Evolutionary conservation across 495 filamentous ascomycete genomes (phyloP), one percentile per base, ranked within the genome.

Genomic region (Echria macrotheca): DNA sequence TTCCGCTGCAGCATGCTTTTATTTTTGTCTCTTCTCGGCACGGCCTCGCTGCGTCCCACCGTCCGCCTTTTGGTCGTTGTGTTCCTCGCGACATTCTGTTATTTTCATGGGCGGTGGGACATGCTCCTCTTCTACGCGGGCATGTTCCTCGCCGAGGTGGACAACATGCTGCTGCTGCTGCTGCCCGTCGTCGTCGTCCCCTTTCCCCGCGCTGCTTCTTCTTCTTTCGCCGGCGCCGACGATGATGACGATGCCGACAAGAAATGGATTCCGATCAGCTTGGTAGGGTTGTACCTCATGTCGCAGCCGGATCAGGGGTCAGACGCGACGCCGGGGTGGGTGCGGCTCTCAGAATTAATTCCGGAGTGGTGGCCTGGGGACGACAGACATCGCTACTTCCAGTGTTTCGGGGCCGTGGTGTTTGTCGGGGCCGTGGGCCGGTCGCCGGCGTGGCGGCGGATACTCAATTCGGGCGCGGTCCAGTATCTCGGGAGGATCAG

Each of bases 1-100:
- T 84, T 85, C 52, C 70, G 79, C 42, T 75, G 75, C 50, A 83
- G 80, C 7, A 76, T 87, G 52, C 67, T 84, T 38, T 69, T 87
- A 3, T 87, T 87, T 61, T 56, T 84, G 37, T 70, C 72, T 1
- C 69, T 80, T 22, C 51, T 85, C 3, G 83, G 73, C 7, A 65
- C 62, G 3, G 60, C 55, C 12, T 50, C 63, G 36, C 29, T 71
- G 25, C 60, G 54, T 24, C 60, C 55, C 0, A 37, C 53, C 24
- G 17, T 58, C 11, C 45, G 69, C 26, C 50, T 64, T 23, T 42
- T 50, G 21, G 53, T 51, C 22, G 53, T 61, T n/a, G 46, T 69
- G 1, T 53, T 15, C 2, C 1, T 53, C 3, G 18, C 67, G n/a
- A 56, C 49, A 56, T 71, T 66, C 45, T 46, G 52, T 5, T 66